Base-by-base conservation (phyloP, 768 basidiomycete genomes). In the Mycena galericulata region DNA sequence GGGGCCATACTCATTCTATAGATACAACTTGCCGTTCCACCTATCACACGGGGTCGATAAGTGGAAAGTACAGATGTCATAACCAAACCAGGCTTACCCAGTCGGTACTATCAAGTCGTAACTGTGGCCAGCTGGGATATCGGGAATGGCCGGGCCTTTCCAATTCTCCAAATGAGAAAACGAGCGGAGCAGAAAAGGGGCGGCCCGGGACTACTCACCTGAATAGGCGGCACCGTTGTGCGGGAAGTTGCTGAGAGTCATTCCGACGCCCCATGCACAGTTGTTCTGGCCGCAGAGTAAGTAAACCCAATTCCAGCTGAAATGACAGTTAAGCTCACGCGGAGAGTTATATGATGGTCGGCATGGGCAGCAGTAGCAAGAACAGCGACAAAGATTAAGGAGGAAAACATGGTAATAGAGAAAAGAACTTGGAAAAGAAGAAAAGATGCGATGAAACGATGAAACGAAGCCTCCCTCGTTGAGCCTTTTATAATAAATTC, bases 211-310 rank as follows among this genome's bases (percentile, higher is more conserved):
- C 29, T 3, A 11, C 26, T 41, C 30, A 62, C 59, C 59, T 3
- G 58, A 47, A 40, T 66, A 65, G 47, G 57, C 64, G 18, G 58
- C 64, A 26, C 65, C 65, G 22, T 40, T 32, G 56, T 66, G 65
- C 20, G 65, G 65, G 49, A 41, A 66, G 57, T 66, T 66, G 49
- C 47, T 50, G 36, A 66, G 57, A 12, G 65, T 66, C 47, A 66
- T 22, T n/a, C 65, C 65, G 40, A 66, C 49, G 20, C 26, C 65
- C 11, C 29, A 66, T 17, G 8, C 26, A 22, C 65, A 66, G 40
- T 66, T 66, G 49, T 66, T 66, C 65, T 66, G 45, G n/a, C n/a
- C n/a, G n/a, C n/a, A n/a, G n/a, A n/a, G n/a, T n/a, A n/a, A n/a
- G n/a, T n/a, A n/a, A n/a, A n/a, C n/a, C n/a, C n/a, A n/a, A n/a